Evolutionary conservation across 257 asterid genomes (phyloP).

Genomic region (Solanum appendiculatum): DNA sequence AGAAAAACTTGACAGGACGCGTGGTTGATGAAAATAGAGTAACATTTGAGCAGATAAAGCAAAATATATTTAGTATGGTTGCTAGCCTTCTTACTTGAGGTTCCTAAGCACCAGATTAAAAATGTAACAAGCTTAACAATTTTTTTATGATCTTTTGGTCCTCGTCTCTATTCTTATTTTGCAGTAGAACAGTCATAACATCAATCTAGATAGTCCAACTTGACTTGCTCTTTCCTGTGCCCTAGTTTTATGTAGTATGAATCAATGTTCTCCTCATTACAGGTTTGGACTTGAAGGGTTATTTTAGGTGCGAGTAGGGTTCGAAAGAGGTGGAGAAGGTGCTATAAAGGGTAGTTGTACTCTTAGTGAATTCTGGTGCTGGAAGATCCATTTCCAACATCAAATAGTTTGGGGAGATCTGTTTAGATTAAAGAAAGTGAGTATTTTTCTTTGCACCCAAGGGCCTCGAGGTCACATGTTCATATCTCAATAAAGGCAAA

Average conservation of each 20-base stretch:
- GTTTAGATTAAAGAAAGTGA: too few relatives aligned
- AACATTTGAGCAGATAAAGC: conserved; percentile 72
- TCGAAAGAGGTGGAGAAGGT: too few relatives aligned
- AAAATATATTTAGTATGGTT: conserved; percentile 53
- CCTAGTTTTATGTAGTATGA: background rate
- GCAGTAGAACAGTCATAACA: background rate
- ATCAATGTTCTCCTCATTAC: too few relatives aligned
- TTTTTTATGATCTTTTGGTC: background rate
- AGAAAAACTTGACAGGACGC: conserved; percentile 67
- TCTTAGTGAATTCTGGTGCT: too few relatives aligned
- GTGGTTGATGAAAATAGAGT: conserved; percentile 71
- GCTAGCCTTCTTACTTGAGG: conserved; percentile 50
- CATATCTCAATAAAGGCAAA: background rate
- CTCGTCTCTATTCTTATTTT: background rate
- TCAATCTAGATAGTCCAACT: background rate
- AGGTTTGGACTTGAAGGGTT: too few relatives aligned
- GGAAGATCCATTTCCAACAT: too few relatives aligned
- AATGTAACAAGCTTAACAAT: background rate
- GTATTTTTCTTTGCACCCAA: background rate
- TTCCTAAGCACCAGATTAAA: background rate
- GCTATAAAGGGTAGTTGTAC: too few relatives aligned
- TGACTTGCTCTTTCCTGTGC: background rate
- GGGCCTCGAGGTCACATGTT: too few relatives aligned
- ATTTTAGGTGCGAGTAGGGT: too few relatives aligned
- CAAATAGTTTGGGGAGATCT: too few relatives aligned